Evolutionary conservation across 2,329 filamentous ascomycete species (phyloP).

Genomic region (Sclerotinia nivalis): DNA sequence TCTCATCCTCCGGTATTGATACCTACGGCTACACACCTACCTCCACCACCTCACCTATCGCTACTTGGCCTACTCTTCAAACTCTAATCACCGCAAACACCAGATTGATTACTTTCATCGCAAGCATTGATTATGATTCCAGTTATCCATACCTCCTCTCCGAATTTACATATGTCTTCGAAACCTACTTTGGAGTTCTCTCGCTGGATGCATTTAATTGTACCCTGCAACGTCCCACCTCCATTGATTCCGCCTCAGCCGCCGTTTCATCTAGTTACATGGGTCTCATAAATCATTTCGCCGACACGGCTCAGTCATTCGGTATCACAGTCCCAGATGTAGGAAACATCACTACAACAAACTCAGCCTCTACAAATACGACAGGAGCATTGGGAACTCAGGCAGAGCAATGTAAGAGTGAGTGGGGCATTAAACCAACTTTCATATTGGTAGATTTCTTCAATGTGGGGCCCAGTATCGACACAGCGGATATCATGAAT

Average conservation of each 20-base stretch:
- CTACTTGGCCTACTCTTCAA: constrained; percentile 70
- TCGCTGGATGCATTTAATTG: constrained; percentile 69
- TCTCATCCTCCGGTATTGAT: constrained; percentile 56
- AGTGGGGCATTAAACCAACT: constrained; percentile 65
- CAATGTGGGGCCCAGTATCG: constrained; percentile 68
- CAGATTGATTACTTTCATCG: constrained; percentile 69
- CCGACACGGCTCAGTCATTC: constrained; percentile 57
- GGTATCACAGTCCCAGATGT: constrained; percentile 62
- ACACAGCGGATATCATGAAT: constrained; percentile 69
- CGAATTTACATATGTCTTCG: constrained; percentile 69
- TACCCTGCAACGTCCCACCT: constrained; percentile 63
- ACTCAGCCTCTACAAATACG: constrained; percentile 51
- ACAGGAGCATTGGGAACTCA: constrained; percentile 57
- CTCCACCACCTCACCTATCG: constrained; percentile 45
- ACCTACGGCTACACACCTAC: constrained; percentile 61
- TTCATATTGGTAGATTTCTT: constrained; percentile 82
- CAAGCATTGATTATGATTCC: constrained; percentile 49
- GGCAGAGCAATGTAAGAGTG: constrained; percentile 52
- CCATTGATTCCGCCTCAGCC: constrained; percentile 49
- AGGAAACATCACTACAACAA: constrained; percentile 62
- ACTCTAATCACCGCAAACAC: constrained; percentile 64
- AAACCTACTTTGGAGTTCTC: constrained; percentile 68
- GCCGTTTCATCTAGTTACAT: constrained; percentile 62
- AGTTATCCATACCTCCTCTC: constrained; percentile 59
- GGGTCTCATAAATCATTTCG: constrained; percentile 80